Conservation (phyloP, 2,329 filamentous ascomycete genomes). For the Fusarium sp. region DNA sequence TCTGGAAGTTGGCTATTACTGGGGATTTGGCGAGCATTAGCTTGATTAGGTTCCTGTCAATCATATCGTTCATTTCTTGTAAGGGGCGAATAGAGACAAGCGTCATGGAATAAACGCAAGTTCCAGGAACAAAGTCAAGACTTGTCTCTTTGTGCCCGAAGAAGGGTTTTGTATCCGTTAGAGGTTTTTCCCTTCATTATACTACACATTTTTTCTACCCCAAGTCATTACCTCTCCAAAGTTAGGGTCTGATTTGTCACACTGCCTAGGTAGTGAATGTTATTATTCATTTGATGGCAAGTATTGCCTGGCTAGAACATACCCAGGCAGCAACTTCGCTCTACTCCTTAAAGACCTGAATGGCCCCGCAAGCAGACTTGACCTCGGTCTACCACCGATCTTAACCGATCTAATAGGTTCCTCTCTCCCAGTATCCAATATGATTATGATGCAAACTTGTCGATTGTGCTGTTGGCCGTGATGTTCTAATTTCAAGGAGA, state of each 20-base stretch:
- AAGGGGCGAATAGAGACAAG: background rate
- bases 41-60: slow-evolving; percentile 24
- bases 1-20: slow-evolving; percentile 21
- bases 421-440: too few relatives aligned
- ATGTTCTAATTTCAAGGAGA: too few relatives aligned
- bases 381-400: too few relatives aligned
- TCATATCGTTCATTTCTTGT: background rate
- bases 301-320: too few relatives aligned
- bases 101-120: background rate
- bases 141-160: background rate
- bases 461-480: too few relatives aligned
- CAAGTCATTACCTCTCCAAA: too few relatives aligned
- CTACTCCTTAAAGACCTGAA: background rate
- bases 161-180: background rate
- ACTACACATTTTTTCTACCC: background rate
- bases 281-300: too few relatives aligned
- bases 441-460: too few relatives aligned
- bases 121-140: background rate
- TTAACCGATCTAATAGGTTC: too few relatives aligned
- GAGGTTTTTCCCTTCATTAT: background rate
- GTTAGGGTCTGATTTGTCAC: too few relatives aligned
- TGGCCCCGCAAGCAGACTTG: too few relatives aligned
- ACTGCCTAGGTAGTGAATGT: too few relatives aligned
- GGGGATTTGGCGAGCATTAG: slow-evolving; percentile 26
- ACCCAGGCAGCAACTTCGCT: background rate